Base-by-base conservation (phyloP, 2,329 filamentous ascomycete genomes). In the Aspergillus caelatus region DNA sequence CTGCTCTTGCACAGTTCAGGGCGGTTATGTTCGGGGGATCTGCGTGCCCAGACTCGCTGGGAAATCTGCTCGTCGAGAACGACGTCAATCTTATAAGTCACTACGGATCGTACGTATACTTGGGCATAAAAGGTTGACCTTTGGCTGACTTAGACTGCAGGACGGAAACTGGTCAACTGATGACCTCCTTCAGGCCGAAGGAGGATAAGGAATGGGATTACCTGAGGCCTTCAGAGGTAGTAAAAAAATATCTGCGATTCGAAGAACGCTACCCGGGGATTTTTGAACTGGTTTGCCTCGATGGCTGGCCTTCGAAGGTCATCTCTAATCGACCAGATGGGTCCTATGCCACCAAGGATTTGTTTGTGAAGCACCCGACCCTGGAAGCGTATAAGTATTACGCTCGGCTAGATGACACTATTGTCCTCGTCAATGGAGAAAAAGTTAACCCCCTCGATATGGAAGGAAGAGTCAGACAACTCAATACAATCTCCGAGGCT, bases 151-250 rank as follows among this genome's bases (percentile, higher is more conserved):
- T 3, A 62, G 16, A 10, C 19, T 10, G 50, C 19, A 85, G 82
- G 2, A 89, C 88, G 0, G 88, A 90, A 71, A 85, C 83, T 1
- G 86, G 87, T 7, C 83, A 87, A 68, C 73, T 89, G 16, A 88
- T 88, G 85, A 88, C 85, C 1, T 88, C 86, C 0, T 83, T 84
- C 66, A 79, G 87, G 11, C 78, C 82, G 0, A 71, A 72, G 3
- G 81, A 76, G 1, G 88, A 89, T 71, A 82, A 82, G 48, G 83
- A 79, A 3, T 90, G 88, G 88, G 85, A 88, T 68, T 90, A 88
- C 65, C 74, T 88, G n/a, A 77, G 83, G 2, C 77, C 80, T 0
- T 71, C 80, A 1, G 74, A 78, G 0, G 69, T 73, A 16, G 75
- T 82, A 4, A 73, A 75, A 36, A 75, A 78, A 1, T 85, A 77